Conservation (phyloP, 2,329 filamentous ascomycete species). For the Lachnellula arida region DNA sequence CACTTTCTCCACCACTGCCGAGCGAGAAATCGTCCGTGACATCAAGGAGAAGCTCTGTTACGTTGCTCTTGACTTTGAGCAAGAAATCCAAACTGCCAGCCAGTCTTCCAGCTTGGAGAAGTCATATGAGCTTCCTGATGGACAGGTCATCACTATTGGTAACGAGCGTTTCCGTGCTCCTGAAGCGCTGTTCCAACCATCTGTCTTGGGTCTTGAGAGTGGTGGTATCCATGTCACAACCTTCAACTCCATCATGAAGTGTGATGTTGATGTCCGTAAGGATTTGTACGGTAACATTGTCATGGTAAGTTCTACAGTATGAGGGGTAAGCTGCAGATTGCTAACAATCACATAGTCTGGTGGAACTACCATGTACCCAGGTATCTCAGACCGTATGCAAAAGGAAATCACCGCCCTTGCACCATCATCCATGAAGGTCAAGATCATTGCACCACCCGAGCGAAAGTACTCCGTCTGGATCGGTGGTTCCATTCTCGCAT, state of each 20-base stretch:
- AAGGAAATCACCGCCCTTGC: conserved; percentile 99
- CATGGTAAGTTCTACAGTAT: conserved; percentile 68
- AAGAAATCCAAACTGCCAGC: conserved; percentile 99
- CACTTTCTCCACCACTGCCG: conserved; percentile 98
- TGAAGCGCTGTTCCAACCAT: conserved; percentile 99
- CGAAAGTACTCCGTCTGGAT: conserved; percentile 99
- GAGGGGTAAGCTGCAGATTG: background rate
- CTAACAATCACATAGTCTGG: conserved; percentile 65
- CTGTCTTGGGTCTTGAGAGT: conserved; percentile 94
- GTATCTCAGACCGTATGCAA: conserved; percentile 99
- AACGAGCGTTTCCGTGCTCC: conserved; percentile 99
- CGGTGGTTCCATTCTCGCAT: conserved; percentile 99
- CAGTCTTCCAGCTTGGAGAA: conserved; percentile 99
- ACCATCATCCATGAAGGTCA: conserved; percentile 99
- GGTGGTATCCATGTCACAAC: conserved; percentile 99
- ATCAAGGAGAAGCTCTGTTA: conserved; percentile 99
- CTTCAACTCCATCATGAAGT: conserved; percentile 99
- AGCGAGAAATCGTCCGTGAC: conserved; percentile 99
- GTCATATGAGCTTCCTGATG: conserved; percentile 99
- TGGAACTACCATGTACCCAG: conserved; percentile 99
- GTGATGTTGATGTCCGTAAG: conserved; percentile 99
- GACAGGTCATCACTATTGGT: conserved; percentile 98
- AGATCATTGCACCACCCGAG: conserved; percentile 99
- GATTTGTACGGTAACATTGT: conserved; percentile 99
- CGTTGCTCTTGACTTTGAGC: conserved; percentile 99